A percentile compares a stretch with the other conserved stretches of the same genome.
Evolutionary conservation across 345 rosid species (phyloP).

Genomic region (Zanthoxylum bungeanum): DNA sequence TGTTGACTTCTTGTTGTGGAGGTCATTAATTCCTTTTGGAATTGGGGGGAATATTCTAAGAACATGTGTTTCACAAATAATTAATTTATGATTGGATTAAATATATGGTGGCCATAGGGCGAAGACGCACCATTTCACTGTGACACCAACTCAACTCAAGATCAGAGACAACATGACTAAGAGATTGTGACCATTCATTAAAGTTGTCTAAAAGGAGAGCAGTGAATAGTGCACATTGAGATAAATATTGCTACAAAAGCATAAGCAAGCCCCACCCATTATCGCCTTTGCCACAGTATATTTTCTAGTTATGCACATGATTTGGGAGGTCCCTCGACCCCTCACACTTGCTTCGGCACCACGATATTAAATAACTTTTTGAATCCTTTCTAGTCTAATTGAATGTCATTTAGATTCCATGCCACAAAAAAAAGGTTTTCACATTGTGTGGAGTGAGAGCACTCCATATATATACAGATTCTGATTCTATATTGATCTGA

Average conservation of each 20-base stretch:
- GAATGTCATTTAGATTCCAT: constrained; percentile 23
- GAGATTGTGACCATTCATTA: constrained; percentile 17
- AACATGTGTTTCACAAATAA: constrained; percentile 14
- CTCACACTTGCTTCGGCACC: constrained; percentile 14
- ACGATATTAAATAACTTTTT: constrained; percentile 16
- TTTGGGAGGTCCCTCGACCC: constrained; percentile 23
- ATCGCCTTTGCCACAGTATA: constrained; percentile 10
- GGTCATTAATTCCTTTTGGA: not conserved
- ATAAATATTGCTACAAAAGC: constrained; percentile 6
- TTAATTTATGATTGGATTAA: constrained; percentile 5
- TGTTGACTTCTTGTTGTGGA: not conserved
- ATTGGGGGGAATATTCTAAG: constrained; percentile 13
- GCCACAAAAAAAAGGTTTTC: constrained; percentile 7
- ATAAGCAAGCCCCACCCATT: constrained; percentile 7
- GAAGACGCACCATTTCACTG: constrained; percentile 21
- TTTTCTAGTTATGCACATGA: constrained; percentile 27
- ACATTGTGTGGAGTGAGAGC: not conserved
- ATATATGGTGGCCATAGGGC: constrained; percentile 9
- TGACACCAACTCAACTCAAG: not conserved
- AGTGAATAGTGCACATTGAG: constrained; percentile 4
- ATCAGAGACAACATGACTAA: constrained; percentile 18
- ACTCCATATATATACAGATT: not conserved
- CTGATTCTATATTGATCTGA: not conserved
- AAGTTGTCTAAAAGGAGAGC: constrained; percentile 10
- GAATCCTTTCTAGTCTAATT: constrained; percentile 7